These are phyloP conservation scores for Citrus sinensis DNA, from an alignment of 345 rosid species.

Conservation along the genomic window DNA sequence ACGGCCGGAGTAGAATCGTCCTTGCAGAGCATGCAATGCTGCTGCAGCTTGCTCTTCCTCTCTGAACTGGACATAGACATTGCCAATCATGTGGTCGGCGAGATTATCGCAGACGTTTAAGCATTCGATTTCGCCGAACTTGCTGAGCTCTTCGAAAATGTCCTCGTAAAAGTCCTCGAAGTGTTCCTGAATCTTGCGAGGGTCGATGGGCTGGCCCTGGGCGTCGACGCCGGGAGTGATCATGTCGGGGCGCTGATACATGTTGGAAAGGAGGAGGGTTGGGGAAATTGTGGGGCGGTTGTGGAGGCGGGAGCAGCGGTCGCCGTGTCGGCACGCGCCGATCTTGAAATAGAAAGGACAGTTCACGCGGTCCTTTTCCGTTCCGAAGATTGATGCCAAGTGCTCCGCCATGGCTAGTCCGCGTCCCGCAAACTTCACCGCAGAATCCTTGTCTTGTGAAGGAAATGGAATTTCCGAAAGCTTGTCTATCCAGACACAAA, in stretches of 20 bases:
- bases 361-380: conserved; percentile 77
- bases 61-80: conserved; percentile 81
- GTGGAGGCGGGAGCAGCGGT: conserved; percentile 80
- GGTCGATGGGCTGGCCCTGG: conserved; percentile 63
- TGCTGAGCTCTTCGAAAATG: conserved; percentile 79
- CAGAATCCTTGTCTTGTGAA: no score
- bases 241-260: conserved; percentile 89
- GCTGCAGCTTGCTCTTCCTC: conserved; percentile 95
- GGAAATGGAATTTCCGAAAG: no score
- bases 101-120: conserved; percentile 88
- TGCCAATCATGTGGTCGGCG: conserved; percentile 91
- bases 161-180: conserved; percentile 88
- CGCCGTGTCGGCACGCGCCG: conserved; percentile 85
- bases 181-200: conserved; percentile 68
- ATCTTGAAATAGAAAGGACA: conserved; percentile 88
- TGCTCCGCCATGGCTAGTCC: conserved; percentile 78
- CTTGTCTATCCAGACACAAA: no score
- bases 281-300: conserved; percentile 73
- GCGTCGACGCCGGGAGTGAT: conserved; percentile 79
- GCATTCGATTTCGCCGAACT: conserved; percentile 85
- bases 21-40: conserved; percentile 69
- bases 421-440: no score
- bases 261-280: conserved; percentile 70
- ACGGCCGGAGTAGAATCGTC: conserved; percentile 83
- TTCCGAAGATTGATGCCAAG: conserved; percentile 82